These are phyloP conservation scores for Malus hybrid DNA, from an alignment of 331 rosid genomes.

Conservation along the genomic window DNA sequence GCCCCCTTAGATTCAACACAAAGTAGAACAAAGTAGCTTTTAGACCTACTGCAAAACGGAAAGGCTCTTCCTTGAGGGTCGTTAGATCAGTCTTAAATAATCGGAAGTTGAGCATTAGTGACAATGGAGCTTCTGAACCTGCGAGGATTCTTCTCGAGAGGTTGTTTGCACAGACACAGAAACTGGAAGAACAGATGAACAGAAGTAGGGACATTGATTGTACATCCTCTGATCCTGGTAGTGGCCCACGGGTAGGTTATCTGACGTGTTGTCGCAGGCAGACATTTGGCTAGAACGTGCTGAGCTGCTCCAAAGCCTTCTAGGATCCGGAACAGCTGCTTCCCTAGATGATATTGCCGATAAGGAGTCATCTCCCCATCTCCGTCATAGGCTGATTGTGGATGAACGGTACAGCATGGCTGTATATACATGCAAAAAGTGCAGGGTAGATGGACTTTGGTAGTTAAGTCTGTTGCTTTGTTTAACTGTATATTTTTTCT, in stretches of 20 bases:
- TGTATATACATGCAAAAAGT: constrained; percentile 91
- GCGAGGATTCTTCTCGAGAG: constrained; percentile 80
- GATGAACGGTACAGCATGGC: constrained; percentile 98
- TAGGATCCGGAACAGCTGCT: constrained; percentile 96
- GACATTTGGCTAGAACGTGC: constrained; percentile 88
- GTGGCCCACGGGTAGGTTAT: constrained; percentile 88
- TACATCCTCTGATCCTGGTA: constrained; percentile 89
- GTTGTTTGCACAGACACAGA: constrained; percentile 72
- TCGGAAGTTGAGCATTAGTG: constrained; percentile 29
- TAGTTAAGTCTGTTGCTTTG: constrained; percentile 2
- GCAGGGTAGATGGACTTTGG: constrained; percentile 45
- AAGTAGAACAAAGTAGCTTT: constrained; percentile 25
- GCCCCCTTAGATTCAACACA: constrained; percentile 33
- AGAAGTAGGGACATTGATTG: constrained; percentile 85
- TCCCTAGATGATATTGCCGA: constrained; percentile 95
- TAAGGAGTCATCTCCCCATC: constrained; percentile 76
- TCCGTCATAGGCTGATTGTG: constrained; percentile 83
- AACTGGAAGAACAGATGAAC: constrained; percentile 52
- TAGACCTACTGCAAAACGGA: constrained; percentile 12
- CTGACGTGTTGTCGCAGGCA: constrained; percentile 65
- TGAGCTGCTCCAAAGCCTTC: constrained; percentile 92
- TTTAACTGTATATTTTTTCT: constrained; percentile 2
- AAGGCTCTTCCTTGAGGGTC: constrained; percentile 18
- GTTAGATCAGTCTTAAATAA: constrained; percentile 42
- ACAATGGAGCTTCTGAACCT: constrained; percentile 56